Conservation (phyloP, 2,329 filamentous ascomycete genomes). For the Pseudogymnoascus sp. region DNA sequence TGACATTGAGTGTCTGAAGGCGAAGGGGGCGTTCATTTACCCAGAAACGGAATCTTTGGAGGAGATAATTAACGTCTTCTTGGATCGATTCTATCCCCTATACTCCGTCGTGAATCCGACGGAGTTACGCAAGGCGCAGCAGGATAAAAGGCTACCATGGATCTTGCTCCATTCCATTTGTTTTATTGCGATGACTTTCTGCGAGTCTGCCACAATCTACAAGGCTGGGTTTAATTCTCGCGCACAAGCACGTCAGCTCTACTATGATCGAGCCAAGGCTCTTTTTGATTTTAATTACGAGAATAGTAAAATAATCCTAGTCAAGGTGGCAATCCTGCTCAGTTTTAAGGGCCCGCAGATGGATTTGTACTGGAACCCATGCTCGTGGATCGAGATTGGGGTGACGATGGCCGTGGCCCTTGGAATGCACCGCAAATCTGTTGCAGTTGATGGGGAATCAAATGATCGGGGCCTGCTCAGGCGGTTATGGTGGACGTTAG, state of each 20-base stretch:
- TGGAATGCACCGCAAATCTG: slow-evolving; percentile 21
- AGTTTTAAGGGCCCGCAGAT: slow-evolving; percentile 20
- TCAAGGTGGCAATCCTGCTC: slow-evolving; percentile 21
- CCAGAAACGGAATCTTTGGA: slow-evolving; percentile 13
- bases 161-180: slow-evolving; percentile 20
- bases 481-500: slow-evolving; percentile 24
- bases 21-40: slow-evolving; percentile 18
- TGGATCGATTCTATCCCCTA: slow-evolving; percentile 17
- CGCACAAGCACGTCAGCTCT: slow-evolving; percentile 14
- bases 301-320: slow-evolving; percentile 21
- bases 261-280: slow-evolving; percentile 21
- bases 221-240: slow-evolving; percentile 16
- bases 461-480: slow-evolving; percentile 21
- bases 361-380: slow-evolving; percentile 23
- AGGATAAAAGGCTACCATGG: slow-evolving; percentile 16
- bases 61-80: slow-evolving; percentile 14
- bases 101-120: slow-evolving; percentile 17
- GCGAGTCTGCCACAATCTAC: slow-evolving; percentile 14
- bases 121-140: slow-evolving; percentile 15
- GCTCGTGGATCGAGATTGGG: slow-evolving; percentile 20
- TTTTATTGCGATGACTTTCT: slow-evolving; percentile 20
- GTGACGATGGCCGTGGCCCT: slow-evolving; percentile 24
- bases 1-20: slow-evolving; percentile 17
- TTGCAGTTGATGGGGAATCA: slow-evolving; percentile 15
- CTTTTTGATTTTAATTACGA: slow-evolving; percentile 22